Base-by-base conservation (phyloP, 2,329 filamentous ascomycete species). In the Penicillium nordicum region DNA sequence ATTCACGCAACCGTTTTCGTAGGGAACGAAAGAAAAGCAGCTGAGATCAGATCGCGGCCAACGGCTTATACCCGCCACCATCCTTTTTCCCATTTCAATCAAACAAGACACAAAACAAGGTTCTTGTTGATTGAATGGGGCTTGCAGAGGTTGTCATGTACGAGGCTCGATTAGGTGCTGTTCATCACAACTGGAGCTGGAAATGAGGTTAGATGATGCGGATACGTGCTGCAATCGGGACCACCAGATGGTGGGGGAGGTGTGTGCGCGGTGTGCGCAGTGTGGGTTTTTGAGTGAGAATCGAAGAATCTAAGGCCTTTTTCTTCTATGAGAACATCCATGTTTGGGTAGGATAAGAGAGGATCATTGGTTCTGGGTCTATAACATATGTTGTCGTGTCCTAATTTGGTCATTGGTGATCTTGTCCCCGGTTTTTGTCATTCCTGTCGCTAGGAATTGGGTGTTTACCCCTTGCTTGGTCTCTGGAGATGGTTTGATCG, bases 391-490 rank as follows among this genome's bases (percentile, higher is more conserved):
- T 36, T 44, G 48, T 53, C 32, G 34, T 47, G 40, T 43, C 30
- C 18, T n/a, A 25, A 30, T 45, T n/a, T 23, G 49, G 49, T 29
- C 16, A n/a, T 52, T 16, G 23, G 23, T 21, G 1, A 14, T 21
- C 11, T 30, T 23, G 5, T 29, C 9, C 25, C 23, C 14, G n/a
- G 23, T 11, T 10, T 29, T 27, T 9, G 11, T 8, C 30, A 56
- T 60, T 48, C 59, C 61, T 60, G 55, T 51, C 25, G 43, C 40
- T 3, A 49, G 21, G 34, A 16, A 11, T 8, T 18, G 57, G 44
- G 50, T 57, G 23, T 37, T 5, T 10, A 14, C 50, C 60, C 62
- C 62, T 64, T 64, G 60, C 62, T 58, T 61, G 23, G 9, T 27
- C 9, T 38, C 4, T 4, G 11, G 1, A 18, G 8, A n/a, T 27